Evolutionary conservation across 2,329 filamentous ascomycete genomes (phyloP), one percentile per base, ranked within the genome.

Genomic region (Epichloe baconii): DNA sequence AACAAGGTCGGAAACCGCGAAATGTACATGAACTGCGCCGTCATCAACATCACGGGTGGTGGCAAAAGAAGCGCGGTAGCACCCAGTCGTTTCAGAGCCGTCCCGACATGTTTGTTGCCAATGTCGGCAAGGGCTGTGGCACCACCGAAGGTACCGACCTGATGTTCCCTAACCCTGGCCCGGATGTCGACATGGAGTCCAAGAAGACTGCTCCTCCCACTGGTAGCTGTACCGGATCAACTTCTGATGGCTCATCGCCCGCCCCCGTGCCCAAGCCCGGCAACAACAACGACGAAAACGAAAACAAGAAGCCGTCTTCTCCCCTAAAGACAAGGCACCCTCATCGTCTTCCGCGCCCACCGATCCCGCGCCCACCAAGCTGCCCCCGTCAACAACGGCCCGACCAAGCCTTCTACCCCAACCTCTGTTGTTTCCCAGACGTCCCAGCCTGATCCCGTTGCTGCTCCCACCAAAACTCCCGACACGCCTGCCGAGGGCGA

Each of bases 21-120:
- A 65, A 86, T 86, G 78, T 93, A 93, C 76, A 88, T 88, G 83
- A 88, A 88, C 69, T 93, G 87, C 62, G 86, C 86, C 7, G 73
- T 78, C 48, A 77, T 90, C 58, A 79, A 77, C 55, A 81, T 89
- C 62, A 67, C 64, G 50, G 66, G 67, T 31, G 64, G 66, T 47
- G 14, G 47, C 44, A 49, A 40, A 41, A 34, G 23, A 35, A 21
- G 61, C 61, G 57, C 58, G 57, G 52, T 56, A 59, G 35, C 50
- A 55, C 49, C 44, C 67, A 68, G 61, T 66, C 68, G 46, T 80
- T 86, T 63, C 68, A 70, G 52, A 64, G 65, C 43, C 79, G 85
- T 1, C 86, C 86, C 1, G 66, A 74, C 45, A 77, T 89, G 66
- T 89, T 88, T 62, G 74, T 84, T 49, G 85, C 83, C 67, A 89